A percentile compares a stretch with the other conserved stretches of the same genome.
Conservation (phyloP, 257 asterid genomes). For the Leonotis leonurus region DNA sequence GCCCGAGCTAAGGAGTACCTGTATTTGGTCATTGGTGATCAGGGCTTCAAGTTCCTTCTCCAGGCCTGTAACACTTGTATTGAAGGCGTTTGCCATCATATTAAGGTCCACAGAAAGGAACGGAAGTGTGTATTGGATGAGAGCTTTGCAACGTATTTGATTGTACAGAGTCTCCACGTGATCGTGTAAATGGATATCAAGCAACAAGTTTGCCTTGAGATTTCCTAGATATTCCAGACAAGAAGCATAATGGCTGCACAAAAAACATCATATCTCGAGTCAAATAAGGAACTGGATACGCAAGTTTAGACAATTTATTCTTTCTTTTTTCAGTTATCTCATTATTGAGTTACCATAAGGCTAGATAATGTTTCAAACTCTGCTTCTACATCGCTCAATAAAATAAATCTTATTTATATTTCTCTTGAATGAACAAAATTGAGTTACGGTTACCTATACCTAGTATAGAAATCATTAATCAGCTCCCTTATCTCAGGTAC, state of each 20-base stretch:
- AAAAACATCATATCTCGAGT: slow-evolving; percentile 2
- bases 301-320: neutral
- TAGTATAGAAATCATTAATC: slow-evolving; percentile 84
- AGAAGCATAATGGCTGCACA: slow-evolving; percentile 85
- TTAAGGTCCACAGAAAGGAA: slow-evolving; percentile 84
- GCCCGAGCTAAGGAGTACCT: slow-evolving; percentile 53
- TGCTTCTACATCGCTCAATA: neutral
- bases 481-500: slow-evolving; percentile 96
- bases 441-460: too few relatives aligned
- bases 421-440: neutral
- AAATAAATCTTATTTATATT: neutral
- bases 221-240: slow-evolving; percentile 87
- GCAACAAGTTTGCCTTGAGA: slow-evolving; percentile 74
- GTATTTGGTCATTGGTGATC: slow-evolving; percentile 81
- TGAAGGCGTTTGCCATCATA: slow-evolving; percentile 97
- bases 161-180: slow-evolving; percentile 84
- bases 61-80: slow-evolving; percentile 59
- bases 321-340: neutral
- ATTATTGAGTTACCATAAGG: neutral
- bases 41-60: slow-evolving; percentile 93
- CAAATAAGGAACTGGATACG: neutral
- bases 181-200: slow-evolving; percentile 90
- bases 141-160: slow-evolving; percentile 92
- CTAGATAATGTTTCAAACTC: neutral
- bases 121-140: slow-evolving; percentile 90